Evolutionary conservation across 306 rosid genomes (phyloP).

Genomic region (Prunus padus): DNA sequence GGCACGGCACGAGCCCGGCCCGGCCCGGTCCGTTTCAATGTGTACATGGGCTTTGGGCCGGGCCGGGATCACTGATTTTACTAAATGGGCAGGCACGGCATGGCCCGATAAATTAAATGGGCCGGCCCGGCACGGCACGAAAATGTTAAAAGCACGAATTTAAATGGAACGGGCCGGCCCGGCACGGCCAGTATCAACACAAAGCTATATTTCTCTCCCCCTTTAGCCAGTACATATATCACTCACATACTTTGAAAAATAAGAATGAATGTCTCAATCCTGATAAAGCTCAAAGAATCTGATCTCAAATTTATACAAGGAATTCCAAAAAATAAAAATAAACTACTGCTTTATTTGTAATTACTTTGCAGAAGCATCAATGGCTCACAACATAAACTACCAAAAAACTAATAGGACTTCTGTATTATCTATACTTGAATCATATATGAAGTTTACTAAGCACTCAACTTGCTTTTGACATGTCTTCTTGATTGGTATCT

Average conservation of each 20-base stretch:
- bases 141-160: too few species aligned
- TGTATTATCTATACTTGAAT: conserved; percentile 25
- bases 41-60: too few species aligned
- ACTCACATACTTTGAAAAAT: not conserved
- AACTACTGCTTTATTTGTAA: conserved; percentile 23
- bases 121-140: too few species aligned
- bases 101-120: too few species aligned
- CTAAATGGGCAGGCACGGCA: too few species aligned
- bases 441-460: conserved; percentile 42
- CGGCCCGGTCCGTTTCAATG: too few species aligned
- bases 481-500: conserved; percentile 29
- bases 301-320: conserved; percentile 22
- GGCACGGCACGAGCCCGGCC: too few species aligned
- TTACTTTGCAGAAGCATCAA: conserved; percentile 20
- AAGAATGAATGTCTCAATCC: conserved; percentile 1
- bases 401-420: conserved; percentile 7
- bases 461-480: conserved; percentile 41
- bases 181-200: too few species aligned
- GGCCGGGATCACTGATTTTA: too few species aligned
- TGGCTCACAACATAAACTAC: conserved; percentile 23
- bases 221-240: not conserved
- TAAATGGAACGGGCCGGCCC: too few species aligned
- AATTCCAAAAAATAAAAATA: conserved; percentile 3
- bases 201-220: too few species aligned
- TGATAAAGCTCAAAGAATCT: conserved; percentile 15